These are phyloP conservation scores for Saprolegnia parasitica DNA, from an alignment of 352 stramenopile genomes.

Conservation along the genomic window DNA sequence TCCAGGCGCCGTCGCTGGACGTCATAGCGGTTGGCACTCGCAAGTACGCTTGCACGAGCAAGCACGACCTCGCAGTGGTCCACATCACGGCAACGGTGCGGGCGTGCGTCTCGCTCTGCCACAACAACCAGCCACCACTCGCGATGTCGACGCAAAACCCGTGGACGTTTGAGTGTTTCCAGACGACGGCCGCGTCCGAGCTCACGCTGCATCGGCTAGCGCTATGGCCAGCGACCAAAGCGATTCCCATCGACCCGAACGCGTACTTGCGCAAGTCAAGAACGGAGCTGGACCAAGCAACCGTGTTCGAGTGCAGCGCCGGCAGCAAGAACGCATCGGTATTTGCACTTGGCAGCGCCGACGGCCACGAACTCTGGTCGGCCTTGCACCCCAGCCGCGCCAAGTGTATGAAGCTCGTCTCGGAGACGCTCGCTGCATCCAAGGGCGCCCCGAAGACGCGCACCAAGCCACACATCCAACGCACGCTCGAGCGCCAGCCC, in stretches of 20 bases:
- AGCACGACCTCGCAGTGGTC: slow-evolving; percentile 5
- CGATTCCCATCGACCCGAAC: slow-evolving; percentile 36
- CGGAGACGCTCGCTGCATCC: slow-evolving; percentile 26
- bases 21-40: slow-evolving; percentile 43
- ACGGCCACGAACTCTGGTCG: slow-evolving; percentile 41
- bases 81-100: slow-evolving; percentile 6
- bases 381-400: slow-evolving; percentile 45
- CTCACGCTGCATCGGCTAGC: slow-evolving; percentile 34
- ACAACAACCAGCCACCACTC: slow-evolving; percentile 10
- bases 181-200: slow-evolving; percentile 30
- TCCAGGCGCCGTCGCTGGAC: slow-evolving; percentile 39
- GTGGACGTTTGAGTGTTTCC: slow-evolving; percentile 17
- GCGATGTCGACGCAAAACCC: background rate
- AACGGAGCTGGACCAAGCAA: slow-evolving; percentile 41
- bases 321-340: slow-evolving; percentile 35
- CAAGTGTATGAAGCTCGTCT: slow-evolving; percentile 64
- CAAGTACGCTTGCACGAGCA: slow-evolving; percentile 38
- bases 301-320: slow-evolving; percentile 58
- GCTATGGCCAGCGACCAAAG: slow-evolving; percentile 48
- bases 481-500: slow-evolving; percentile 15
- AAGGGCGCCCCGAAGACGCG: background rate
- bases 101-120: background rate
- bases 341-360: slow-evolving; percentile 40
- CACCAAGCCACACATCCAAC: slow-evolving; percentile 23
- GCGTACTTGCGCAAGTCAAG: slow-evolving; percentile 45